Base-by-base conservation (phyloP, 179 eudicot species). In the Silene vulgaris region DNA sequence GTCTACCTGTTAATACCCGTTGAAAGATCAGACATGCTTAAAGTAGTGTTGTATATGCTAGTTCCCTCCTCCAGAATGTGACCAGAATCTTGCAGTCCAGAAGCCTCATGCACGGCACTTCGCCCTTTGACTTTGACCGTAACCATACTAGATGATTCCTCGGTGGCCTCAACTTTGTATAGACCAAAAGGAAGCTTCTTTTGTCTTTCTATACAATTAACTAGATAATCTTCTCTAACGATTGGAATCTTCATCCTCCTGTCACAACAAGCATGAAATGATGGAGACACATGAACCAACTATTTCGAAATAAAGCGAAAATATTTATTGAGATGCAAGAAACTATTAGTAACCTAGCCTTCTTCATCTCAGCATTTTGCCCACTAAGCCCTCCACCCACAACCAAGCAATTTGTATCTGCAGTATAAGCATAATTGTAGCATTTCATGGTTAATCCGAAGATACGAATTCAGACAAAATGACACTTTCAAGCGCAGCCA, bases 71-170 rank as follows among this genome's bases (percentile, higher is more conserved):
- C 99, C 71, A 96, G 88, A 77, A 96, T 91, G 87, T 96, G 99
- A 67, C 99, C 96, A 57, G 88, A 77, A 81, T 96, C 97, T 81
- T 91, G 97, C 79, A 91, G 77, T 21, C 92, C 97, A 65, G 95
- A 91, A 70, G 95, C 73, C 77, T 90, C 97, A 78, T 91, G 99
- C 74, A 96, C 99, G 69, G 98, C 96, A 80, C 98, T 93, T 76
- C 89, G 86, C 45, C 99, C 99, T 89, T 96, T 96, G 74, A 96
- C 99, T 86, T 91, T 96, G 74, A 96, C 92, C 30, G 98, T 93
- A 45, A 86, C 84, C 83, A 86, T 78, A 54, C 88, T 75, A 67
- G 88, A 83, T 52, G 88, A 65, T 79, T 91, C 93, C 65, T 85
- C 94, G 28, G 74, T 75, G 17, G 92, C 73, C 83, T 96, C 99